Base-by-base conservation (phyloP, 371 early-diverging fungal genomes). In the Haplosporangium sp. region DNA sequence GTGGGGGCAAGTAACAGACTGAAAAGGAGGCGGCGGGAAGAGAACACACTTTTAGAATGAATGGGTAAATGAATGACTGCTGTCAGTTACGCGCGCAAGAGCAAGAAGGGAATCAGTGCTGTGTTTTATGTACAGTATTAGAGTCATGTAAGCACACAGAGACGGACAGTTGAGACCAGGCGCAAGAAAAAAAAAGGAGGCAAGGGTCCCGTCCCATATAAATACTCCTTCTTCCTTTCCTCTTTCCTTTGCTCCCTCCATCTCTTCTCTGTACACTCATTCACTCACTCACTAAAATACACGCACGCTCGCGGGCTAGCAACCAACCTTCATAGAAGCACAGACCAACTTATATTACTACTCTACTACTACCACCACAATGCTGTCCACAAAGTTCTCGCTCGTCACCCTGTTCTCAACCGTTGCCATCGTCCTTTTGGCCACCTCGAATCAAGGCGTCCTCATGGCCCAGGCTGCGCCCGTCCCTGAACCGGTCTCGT, bases 401-500 rank as follows among this genome's bases (percentile, higher is more conserved):
- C 45, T 43, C 6, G 6, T 16, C 16, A 42, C 42, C 20, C 10
- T 61, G 41, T 12, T 61, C 52, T 61, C 52, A 16, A 38, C 52
- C 9, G 23, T 51, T 23, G 62, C 42, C 52, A 7, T 52, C 52
- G 5, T 55, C 14, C 40, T 55, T 29, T 10, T 64, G 57, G 41
- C 47, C 21, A 45, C 56, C 12, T 46, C 46, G 16, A n/a, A 46
- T 46, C 12, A 14, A 3, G 18, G 29, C 21, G 29, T 38, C 23
- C 41, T n/a, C 36, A 14, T 37, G 29, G 41, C 23, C 1, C 23
- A 36, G 14, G 63, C 65, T 0, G 58, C 57, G 1, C 65, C 67
- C 21, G 36, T 43, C 37, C 54, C 59, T n/a, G 45, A 37, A 41
- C 55, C 43, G 20, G 12, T 57, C 46, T 67, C 59, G 11, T 52